Percentiles rank a stretch among this genome's conserved stretches.
Evolutionary conservation across 139 green algal genomes (phyloP).

Genomic region (Yamagishiella unicocca): DNA sequence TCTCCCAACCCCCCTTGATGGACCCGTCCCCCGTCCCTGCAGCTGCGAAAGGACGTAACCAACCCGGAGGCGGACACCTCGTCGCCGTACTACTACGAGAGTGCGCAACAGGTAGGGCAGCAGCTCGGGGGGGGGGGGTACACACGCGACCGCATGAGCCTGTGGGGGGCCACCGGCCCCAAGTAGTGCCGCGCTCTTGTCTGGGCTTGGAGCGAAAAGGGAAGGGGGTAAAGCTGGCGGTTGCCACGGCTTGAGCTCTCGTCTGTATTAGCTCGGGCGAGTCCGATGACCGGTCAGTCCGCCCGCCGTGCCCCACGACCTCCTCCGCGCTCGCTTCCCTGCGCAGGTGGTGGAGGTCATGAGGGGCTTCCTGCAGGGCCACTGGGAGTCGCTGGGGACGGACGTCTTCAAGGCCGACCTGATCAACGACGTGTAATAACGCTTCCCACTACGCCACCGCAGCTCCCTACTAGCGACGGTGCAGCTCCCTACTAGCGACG

Average conservation of each 20-base stretch:
- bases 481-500: no score
- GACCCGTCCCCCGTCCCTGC: neutral
- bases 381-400: neutral
- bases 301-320: no score
- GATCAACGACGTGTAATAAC: neutral
- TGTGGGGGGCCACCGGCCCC: no score
- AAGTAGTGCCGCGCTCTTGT: no score
- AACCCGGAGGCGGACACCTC: neutral
- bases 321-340: neutral
- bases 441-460: neutral
- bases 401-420: conserved; percentile 17
- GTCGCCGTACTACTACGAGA: conserved; percentile 42
- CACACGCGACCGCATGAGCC: no score
- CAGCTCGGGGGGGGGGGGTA: no score
- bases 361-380: neutral
- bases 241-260: no score
- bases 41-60: conserved; percentile 19
- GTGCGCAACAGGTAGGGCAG: conserved; percentile 12
- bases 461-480: no score
- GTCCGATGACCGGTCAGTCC: no score
- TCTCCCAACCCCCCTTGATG: neutral
- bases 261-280: no score
- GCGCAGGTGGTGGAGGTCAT: conserved; percentile 39
- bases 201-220: no score
- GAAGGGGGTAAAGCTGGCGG: no score